A percentile compares a stretch with the other conserved stretches of the same genome.
Evolutionary conservation across 78 protist species (phyloP).

Genomic region (Emiliania huxleyi): DNA sequence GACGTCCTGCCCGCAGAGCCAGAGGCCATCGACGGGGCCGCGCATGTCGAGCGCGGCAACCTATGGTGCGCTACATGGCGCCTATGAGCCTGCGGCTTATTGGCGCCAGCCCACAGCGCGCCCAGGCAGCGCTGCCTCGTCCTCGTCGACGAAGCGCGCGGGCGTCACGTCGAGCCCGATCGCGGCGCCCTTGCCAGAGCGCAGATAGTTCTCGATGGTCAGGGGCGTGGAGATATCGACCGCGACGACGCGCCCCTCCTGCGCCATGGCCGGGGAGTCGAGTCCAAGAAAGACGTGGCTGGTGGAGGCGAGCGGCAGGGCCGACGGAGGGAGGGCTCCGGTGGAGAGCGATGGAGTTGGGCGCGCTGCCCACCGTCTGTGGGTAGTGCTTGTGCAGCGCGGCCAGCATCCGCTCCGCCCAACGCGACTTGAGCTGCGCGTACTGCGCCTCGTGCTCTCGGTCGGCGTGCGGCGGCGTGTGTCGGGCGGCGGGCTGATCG

Average conservation of each 20-base stretch:
- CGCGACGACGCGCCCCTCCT: background rate
- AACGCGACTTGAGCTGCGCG: background rate
- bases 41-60: background rate
- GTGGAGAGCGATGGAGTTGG: no score
- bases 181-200: background rate
- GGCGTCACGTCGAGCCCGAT: constrained; percentile 29
- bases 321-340: no score
- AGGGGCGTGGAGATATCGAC: constrained; percentile 3
- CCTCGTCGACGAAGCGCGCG: background rate
- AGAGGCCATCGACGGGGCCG: background rate
- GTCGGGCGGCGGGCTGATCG: background rate
- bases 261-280: no score
- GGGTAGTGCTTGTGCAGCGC: background rate
- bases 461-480: background rate
- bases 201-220: background rate
- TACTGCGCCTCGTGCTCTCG: background rate
- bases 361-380: no score
- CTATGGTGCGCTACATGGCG: background rate
- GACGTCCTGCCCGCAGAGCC: background rate
- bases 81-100: background rate
- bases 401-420: background rate
- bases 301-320: no score
- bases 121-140: background rate
- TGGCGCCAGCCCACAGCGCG: background rate
- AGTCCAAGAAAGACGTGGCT: no score